These are phyloP conservation scores for Lanzia echinophila DNA, from an alignment of 2,329 filamentous ascomycete genomes.

Conservation along the genomic window DNA sequence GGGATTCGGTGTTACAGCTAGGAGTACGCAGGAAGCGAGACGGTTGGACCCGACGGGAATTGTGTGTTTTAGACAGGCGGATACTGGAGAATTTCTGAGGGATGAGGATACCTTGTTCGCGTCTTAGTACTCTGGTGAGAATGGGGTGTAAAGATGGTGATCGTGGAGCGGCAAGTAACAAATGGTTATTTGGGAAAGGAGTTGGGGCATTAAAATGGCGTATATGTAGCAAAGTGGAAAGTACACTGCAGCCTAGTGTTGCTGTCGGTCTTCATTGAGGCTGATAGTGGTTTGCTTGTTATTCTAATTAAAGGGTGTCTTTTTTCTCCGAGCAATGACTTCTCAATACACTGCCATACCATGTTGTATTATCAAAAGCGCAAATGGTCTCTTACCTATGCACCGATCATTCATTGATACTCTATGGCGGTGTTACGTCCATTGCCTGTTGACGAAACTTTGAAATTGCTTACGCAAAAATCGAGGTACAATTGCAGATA, in stretches of 20 bases:
- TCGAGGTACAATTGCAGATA: no score
- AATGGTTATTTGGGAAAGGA: not conserved
- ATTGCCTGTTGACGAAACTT: no score
- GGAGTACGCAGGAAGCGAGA: slow-evolving; percentile 75
- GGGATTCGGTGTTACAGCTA: slow-evolving; percentile 88
- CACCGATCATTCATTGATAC: no score
- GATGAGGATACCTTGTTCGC: slow-evolving; percentile 66
- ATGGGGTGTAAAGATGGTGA: no score
- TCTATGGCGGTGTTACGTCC: no score
- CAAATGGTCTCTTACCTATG: no score
- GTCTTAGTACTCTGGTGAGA: slow-evolving; percentile 25
- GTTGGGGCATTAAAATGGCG: slow-evolving; percentile 5
- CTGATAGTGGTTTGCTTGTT: not conserved
- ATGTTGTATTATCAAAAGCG: no score
- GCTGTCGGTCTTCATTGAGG: not conserved
- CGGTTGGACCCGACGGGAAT: slow-evolving; percentile 86
- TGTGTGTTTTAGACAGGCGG: slow-evolving; percentile 83
- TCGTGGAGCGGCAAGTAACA: no score
- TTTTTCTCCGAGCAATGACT: no score
- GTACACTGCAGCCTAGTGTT: not conserved
- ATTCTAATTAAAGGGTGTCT: not conserved
- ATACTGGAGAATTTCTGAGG: slow-evolving; percentile 89
- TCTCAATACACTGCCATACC: no score
- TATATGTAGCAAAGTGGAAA: slow-evolving; percentile 1
- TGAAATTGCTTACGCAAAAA: no score